A percentile compares a stretch with the other conserved stretches of the same genome.
Evolutionary conservation across 768 basidiomycete species (phyloP).

Genomic region (Suillus paluster): DNA sequence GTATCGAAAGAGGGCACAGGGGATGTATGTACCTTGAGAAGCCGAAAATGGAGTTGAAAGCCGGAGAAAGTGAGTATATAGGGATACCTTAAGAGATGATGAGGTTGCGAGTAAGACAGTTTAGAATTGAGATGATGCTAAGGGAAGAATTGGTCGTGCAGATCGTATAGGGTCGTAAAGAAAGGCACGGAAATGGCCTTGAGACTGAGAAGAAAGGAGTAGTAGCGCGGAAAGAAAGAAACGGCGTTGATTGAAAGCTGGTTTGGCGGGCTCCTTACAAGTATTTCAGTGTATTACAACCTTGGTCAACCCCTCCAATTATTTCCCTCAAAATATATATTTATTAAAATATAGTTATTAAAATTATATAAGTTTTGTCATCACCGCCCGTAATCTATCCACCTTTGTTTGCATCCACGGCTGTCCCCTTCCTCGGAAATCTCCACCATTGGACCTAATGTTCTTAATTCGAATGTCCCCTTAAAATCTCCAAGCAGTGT

Average conservation of each 20-base stretch:
- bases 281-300: slow-evolving; percentile 31
- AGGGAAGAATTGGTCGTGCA: slow-evolving; percentile 65
- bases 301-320: slow-evolving; percentile 15
- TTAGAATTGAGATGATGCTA: no score
- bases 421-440: slow-evolving; percentile 19
- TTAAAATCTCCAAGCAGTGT: background rate
- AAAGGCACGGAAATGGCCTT: slow-evolving; percentile 36
- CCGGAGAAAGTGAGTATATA: slow-evolving; percentile 36
- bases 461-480: slow-evolving; percentile 6
- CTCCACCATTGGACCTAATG: slow-evolving; percentile 8
- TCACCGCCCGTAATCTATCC: slow-evolving; percentile 2
- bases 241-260: slow-evolving; percentile 38
- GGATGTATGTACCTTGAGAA: slow-evolving; percentile 11
- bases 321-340: background rate
- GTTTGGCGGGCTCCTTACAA: slow-evolving; percentile 26
- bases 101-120: no score
- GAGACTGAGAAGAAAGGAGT: slow-evolving; percentile 28
- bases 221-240: slow-evolving; percentile 29
- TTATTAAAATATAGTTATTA: slow-evolving; percentile 3
- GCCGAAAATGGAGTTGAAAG: slow-evolving; percentile 24
- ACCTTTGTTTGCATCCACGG: background rate
- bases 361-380: background rate
- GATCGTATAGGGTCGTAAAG: slow-evolving; percentile 71
- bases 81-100: slow-evolving; percentile 30
- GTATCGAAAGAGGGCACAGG: background rate